Conservation (phyloP, 352 stramenopile species). For the Pythium rishiriense region DNA sequence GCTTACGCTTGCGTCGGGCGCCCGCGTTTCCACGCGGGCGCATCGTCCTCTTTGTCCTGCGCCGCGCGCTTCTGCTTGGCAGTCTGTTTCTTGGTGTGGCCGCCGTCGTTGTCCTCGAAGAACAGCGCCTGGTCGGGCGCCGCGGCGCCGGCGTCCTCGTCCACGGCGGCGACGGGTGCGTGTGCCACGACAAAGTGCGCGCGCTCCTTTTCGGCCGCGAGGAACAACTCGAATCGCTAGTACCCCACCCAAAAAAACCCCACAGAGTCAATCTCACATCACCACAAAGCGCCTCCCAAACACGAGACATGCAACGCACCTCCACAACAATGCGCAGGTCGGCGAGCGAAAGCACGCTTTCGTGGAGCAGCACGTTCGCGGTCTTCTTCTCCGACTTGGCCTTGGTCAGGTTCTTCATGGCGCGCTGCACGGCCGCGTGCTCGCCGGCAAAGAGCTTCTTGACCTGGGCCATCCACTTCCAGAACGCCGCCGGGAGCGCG, state of each 20-base stretch:
- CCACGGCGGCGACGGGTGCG: neutral
- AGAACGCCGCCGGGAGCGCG: conserved; percentile 46
- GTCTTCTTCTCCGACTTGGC: conserved; percentile 35
- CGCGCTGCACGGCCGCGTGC: conserved; percentile 24
- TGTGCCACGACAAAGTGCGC: conserved; percentile 25
- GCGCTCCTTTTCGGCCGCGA: conserved; percentile 32
- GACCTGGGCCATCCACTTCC: conserved; percentile 43
- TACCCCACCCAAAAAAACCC: neutral
- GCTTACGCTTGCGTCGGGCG: neutral
- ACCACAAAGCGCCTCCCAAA: neutral
- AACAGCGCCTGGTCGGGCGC: conserved; percentile 37
- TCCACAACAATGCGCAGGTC: conserved; percentile 44
- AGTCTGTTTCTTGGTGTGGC: conserved; percentile 2
- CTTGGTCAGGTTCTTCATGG: conserved; percentile 37
- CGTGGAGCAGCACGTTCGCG: conserved; percentile 50
- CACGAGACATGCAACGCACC: conserved; percentile 28
- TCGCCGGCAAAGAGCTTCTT: conserved; percentile 34
- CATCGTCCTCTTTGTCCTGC: neutral
- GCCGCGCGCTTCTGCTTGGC: conserved; percentile 1
- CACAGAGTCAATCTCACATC: conserved; percentile 9
- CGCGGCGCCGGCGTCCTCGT: neutral
- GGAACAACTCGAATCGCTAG: conserved; percentile 49
- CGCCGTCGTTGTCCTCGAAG: conserved; percentile 61
- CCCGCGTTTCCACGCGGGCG: conserved; percentile 2
- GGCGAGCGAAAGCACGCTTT: conserved; percentile 38